Evolutionary conservation across 768 basidiomycete genomes (phyloP).

Genomic region (Trametes maxima): DNA sequence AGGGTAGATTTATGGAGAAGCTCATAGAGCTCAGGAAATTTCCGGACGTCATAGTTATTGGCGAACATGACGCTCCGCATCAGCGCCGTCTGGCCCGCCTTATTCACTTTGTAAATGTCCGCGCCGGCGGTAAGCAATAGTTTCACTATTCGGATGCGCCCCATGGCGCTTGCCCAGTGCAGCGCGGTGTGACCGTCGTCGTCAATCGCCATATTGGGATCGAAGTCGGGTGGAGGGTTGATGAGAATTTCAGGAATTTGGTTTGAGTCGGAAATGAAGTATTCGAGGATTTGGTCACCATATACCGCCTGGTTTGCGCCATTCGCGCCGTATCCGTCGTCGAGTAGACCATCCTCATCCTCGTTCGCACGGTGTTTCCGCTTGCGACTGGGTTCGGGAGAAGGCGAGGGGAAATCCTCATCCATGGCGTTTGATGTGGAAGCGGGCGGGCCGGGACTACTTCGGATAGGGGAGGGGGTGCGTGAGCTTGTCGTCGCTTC

Average conservation of each 20-base stretch:
- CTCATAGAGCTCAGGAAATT: slow-evolving; percentile 97
- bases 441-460: slow-evolving; percentile 51
- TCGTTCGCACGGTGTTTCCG: slow-evolving; percentile 50
- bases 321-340: slow-evolving; percentile 45
- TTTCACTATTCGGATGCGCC: slow-evolving; percentile 94
- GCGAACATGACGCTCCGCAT: slow-evolving; percentile 99
- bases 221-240: slow-evolving; percentile 86
- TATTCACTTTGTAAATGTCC: slow-evolving; percentile 96
- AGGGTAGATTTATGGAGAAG: slow-evolving; percentile 96
- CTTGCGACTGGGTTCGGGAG: slow-evolving; percentile 44
- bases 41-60: slow-evolving; percentile 99
- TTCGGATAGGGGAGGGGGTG: slow-evolving; percentile 86
- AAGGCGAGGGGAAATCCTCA: slow-evolving; percentile 40
- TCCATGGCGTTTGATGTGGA: slow-evolving; percentile 45
- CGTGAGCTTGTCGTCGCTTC: slow-evolving; percentile 86
- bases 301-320: slow-evolving; percentile 63
- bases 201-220: slow-evolving; percentile 95
- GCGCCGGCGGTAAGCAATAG: slow-evolving; percentile 91
- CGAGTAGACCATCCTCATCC: slow-evolving; percentile 49
- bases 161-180: slow-evolving; percentile 99
- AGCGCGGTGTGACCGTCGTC: slow-evolving; percentile 97
- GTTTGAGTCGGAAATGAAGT: slow-evolving; percentile 96
- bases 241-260: slow-evolving; percentile 88
- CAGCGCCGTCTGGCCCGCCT: slow-evolving; percentile 92
- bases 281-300: slow-evolving; percentile 95